Base-by-base conservation (phyloP, 768 basidiomycete species). In the Collybiopsis confluens region DNA sequence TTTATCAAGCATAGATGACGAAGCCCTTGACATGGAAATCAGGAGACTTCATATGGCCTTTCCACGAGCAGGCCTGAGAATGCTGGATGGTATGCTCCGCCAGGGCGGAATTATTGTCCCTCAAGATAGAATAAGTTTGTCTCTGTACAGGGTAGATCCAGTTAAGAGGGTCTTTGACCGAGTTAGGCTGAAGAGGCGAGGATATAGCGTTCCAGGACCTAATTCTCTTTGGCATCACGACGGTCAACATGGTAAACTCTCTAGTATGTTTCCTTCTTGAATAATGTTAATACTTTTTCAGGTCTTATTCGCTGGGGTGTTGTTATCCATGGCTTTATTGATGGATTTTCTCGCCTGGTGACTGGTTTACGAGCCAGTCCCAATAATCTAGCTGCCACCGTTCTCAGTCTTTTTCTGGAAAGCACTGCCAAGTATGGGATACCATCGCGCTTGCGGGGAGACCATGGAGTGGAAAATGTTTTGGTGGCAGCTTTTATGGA, bases 371-470 rank as follows among this genome's bases (percentile, higher is more conserved):
- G 58, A 10, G 73, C 65, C 1, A 67, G 62, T 56, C 67, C 64
- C 61, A 78, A 79, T 58, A 78, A 79, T 55, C 55, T 62, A 1
- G 66, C 70, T 2, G 36, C 58, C 0, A 79, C 74, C 3, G 73
- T 77, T 2, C 62, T 73, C 9, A 42, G 62, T 2, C 52, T 78
- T 1, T 77, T 54, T 33, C 11, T 46, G 7, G 5, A n/a, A 18
- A 28, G 28, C 4, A 35, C 43, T 3, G 26, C 4, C 7, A 11
- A 35, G 15, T 37, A 54, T 37, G 44, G 53, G 10, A 21, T 45
- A 13, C 53, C 53, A 28, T 54, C 53, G 3, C 42, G 53, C 6
- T 3, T 54, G 6, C 11, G 33, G 10, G 45, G 53, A 37, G 53
- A 54, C 18, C 43, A 45, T 27, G 53, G 53, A 7, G 44, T 26